These are phyloP conservation scores for Globisporangium echinulatum DNA, from an alignment of 352 stramenopile species.

Conservation along the genomic window DNA sequence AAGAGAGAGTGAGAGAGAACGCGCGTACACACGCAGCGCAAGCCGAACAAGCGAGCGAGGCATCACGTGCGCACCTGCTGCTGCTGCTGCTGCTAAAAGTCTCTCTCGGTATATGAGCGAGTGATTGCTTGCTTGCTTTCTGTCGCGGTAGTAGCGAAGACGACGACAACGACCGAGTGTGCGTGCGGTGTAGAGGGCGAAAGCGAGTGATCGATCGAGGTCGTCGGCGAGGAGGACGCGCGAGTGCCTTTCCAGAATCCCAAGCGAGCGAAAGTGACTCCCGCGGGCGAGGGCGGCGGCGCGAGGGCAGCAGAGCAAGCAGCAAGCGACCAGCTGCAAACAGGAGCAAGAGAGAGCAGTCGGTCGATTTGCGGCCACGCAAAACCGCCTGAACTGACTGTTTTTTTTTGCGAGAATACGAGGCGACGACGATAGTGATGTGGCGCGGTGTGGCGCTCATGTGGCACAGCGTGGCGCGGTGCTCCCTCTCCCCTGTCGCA, in stretches of 20 bases:
- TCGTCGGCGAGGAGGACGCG: not conserved
- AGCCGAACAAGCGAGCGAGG: not conserved
- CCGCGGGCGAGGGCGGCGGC: not conserved
- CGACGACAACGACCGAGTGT: not conserved
- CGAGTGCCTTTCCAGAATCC: constrained; percentile 1
- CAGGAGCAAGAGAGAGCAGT: not conserved
- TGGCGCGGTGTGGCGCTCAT: too few species aligned
- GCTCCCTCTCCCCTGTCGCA: too few species aligned
- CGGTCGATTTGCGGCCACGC: too few species aligned
- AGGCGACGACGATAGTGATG: too few species aligned
- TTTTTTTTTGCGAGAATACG: too few species aligned
- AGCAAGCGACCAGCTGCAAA: not conserved
- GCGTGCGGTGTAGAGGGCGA: not conserved
- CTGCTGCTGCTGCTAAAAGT: not conserved
- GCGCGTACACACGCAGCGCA: not conserved
- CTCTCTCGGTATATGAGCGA: not conserved
- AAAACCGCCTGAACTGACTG: too few species aligned
- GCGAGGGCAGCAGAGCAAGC: too few species aligned
- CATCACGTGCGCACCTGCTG: not conserved
- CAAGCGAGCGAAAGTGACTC: constrained; percentile 3
- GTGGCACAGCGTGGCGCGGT: too few species aligned
- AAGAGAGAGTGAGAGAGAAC: not conserved
- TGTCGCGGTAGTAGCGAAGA: not conserved
- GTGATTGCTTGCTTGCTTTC: not conserved
- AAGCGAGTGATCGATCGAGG: not conserved